Evolutionary conservation across 768 basidiomycete genomes (phyloP), one percentile per base, ranked within the genome.

Genomic region (Multifurca ochricompacta): DNA sequence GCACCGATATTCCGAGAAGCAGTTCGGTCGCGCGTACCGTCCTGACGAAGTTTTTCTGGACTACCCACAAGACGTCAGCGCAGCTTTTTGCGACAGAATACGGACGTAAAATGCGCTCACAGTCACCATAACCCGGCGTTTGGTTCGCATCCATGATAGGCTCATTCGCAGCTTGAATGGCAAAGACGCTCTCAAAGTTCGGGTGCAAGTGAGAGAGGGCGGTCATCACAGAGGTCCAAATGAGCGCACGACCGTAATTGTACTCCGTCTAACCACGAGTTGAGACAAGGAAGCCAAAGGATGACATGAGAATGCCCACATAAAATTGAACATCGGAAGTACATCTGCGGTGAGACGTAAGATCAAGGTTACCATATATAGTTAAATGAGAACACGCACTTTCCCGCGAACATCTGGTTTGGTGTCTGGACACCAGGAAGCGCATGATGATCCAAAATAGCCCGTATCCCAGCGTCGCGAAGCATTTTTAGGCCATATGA

Each of bases 181-280:
- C 72, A 37, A 83, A 81, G 16, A 85, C 86, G 30, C 72, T 78
- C 16, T 61, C 69, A 62, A 91, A 91, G 36, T 71, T 69, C 5
- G 86, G 75, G 63, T 89, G 82, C 31, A 85, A 68, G 60, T 91
- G 88, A 1, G 84, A 70, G 4, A 91, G 70, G 9, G 76, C 68
- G 1, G 88, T 83, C 82, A 90, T 89, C 18, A 90, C 83, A 11
- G 81, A 81, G 0, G 86, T 80, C 88, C 88, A 91, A n/a, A 83
- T 69, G 42, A 91, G 70, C 7, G 88, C 88, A 6, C 88, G 82
- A 54, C 81, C 77, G 58, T 87, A 91, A 65, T 91, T 91, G 48
- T 77, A 71, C 4, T 71, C 70, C 2, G 83, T 89, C 87, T 86
- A 63, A 34, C 23, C 30, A 27, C 21, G 56, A 36, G n/a, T 25